A percentile compares a stretch with the other conserved stretches of the same genome.
phyloP scores from a whole-genome alignment of 2,329 filamentous ascomycete genomes.

The Verticillium tricorpus region DNA sequence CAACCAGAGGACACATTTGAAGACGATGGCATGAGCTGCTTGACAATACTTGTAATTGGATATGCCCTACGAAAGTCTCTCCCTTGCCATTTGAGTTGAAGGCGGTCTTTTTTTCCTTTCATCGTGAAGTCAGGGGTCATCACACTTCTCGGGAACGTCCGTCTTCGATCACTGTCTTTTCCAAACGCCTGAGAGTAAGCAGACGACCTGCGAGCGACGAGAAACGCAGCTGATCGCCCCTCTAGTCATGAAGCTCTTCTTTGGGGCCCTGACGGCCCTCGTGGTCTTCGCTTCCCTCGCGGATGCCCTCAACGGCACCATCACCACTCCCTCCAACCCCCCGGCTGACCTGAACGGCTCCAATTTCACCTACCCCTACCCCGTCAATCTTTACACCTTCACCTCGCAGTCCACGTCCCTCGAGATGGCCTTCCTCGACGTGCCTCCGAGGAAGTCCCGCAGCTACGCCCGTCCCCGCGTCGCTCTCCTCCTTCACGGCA shows the following conservation, averaged over 20 bases:
- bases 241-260: slow-evolving; percentile 14
- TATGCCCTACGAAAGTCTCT: too few species aligned
- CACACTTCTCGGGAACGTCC: neutral
- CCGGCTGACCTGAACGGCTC: slow-evolving; percentile 40
- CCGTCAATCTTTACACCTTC: slow-evolving; percentile 43
- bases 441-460: slow-evolving; percentile 24
- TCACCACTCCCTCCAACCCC: slow-evolving; percentile 23
- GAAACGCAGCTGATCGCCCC: neutral
- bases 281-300: slow-evolving; percentile 10
- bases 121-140: neutral
- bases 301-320: slow-evolving; percentile 17
- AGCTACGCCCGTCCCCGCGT: slow-evolving; percentile 27
- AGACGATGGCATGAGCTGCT: too few species aligned
- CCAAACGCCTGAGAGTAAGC: neutral
- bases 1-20: neutral
- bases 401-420: slow-evolving; percentile 41
- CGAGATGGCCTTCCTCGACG: slow-evolving; percentile 53
- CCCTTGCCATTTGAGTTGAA: too few species aligned
- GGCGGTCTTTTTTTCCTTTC: too few species aligned
- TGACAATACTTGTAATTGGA: too few species aligned
- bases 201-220: neutral
- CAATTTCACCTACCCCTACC: slow-evolving; percentile 49
- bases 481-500: slow-evolving; percentile 47
- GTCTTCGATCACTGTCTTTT: neutral
- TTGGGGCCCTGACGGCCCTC: slow-evolving; percentile 8